Evolutionary conservation across 2,329 filamentous ascomycete genomes (phyloP), one percentile per base, ranked within the genome.

Genomic region (Diplodia mutila): DNA sequence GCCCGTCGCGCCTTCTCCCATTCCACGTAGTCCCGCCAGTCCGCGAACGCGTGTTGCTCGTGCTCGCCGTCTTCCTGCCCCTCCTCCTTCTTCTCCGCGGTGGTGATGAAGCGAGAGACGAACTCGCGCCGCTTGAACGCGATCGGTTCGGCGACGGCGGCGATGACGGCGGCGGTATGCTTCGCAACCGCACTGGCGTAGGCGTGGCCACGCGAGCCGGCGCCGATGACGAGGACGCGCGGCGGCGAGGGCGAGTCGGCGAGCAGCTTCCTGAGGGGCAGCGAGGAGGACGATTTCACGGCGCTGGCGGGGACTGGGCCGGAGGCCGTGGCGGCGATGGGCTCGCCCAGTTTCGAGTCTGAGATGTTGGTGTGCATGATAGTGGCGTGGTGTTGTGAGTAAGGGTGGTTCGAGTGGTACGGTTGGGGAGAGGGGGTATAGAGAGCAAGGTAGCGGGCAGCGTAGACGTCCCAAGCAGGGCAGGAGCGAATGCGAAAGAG

Each of bases 71-170:
- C n/a, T 23, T 34, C n/a, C 23, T 37, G 42, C n/a, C 61, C 46
- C 25, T n/a, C 42, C 6, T 46, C 29, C 5, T 87, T 84, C 70
- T 95, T 87, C 1, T 90, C 90, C 37, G 7, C n/a, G 49, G 32
- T 27, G 82, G 0, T 77, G 73, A 97, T 91, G 77, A 91, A 92
- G 68, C 82, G 87, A 16, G 82, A 80, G 14, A 91, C 92, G 61
- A 97, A 89, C 0, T 85, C 83, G 51, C 85, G 81, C 4, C 94
- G 88, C 79, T 97, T 96, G 80, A 89, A 95, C 16, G 84, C 77
- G 71, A 92, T 83, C 0, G 94, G 93, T 73, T 98, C 95, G 25
- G 91, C 93, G 18, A 99, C 87, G 29, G 91, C 91, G 25, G 86
- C 87, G 69, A 98, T 87, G 37, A 89, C 76, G 6, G 90, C 92